Percentiles rank a stretch among this genome's conserved stretches.
Evolutionary conservation across 1,139 yeast species (phyloP).

Genomic region (Yamadazyma dendronema): DNA sequence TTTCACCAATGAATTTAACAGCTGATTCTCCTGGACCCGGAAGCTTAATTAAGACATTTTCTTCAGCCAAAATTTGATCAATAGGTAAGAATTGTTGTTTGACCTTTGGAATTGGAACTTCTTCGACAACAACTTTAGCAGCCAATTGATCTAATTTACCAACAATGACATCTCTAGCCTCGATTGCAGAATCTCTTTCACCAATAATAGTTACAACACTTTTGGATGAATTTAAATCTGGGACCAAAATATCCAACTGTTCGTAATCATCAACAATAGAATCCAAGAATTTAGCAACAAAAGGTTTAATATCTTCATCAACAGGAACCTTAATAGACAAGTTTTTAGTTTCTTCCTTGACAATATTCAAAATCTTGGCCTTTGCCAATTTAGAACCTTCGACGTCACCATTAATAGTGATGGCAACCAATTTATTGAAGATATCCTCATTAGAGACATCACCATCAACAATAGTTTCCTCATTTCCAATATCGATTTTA

Average conservation of each 20-base stretch:
- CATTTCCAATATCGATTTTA: constrained; percentile 68
- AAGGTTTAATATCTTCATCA: constrained; percentile 49
- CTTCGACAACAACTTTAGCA: constrained; percentile 32
- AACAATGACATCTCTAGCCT: constrained; percentile 48
- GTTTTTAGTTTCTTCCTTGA: constrained; percentile 68
- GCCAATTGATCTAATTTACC: constrained; percentile 46
- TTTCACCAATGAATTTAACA: constrained; percentile 67
- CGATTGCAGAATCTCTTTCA: constrained; percentile 57
- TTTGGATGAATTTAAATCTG: constrained; percentile 27
- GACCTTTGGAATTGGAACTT: constrained; percentile 42
- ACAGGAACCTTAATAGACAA: constrained; percentile 50
- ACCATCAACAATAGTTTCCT: constrained; percentile 31
- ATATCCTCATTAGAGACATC: constrained; percentile 37
- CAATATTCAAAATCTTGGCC: constrained; percentile 66
- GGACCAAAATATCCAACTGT: constrained; percentile 33
- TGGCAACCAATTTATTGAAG: constrained; percentile 55
- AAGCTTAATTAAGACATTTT: constrained; percentile 61
- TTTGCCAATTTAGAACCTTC: constrained; percentile 82
- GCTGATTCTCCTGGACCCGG: constrained; percentile 47
- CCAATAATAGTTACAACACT: constrained; percentile 52
- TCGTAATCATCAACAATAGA: constrained; percentile 22
- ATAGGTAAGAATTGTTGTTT: constrained; percentile 49
- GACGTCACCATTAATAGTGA: constrained; percentile 78
- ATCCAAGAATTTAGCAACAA: constrained; percentile 36
- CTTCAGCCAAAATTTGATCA: constrained; percentile 45